phyloP scores from a whole-genome alignment of 306 rosid genomes.

The Fagus sylvatica region DNA sequence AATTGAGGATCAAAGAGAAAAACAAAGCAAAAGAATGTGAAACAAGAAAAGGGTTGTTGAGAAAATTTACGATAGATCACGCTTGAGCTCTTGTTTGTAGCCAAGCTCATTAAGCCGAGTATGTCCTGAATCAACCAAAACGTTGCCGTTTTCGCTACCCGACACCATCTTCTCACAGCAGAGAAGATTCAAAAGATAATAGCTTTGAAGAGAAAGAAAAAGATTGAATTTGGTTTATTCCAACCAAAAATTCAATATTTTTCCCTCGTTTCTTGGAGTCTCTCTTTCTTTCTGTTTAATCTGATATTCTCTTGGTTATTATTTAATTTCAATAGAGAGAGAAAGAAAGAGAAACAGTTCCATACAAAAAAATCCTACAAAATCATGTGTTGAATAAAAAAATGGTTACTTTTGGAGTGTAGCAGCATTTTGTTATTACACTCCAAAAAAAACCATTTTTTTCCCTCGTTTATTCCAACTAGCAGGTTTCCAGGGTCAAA shows the following conservation, averaged over 20 bases:
- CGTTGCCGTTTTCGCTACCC: constrained; percentile 26
- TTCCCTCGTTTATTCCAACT: too few species aligned
- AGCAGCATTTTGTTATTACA: not conserved
- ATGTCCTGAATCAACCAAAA: constrained; percentile 69
- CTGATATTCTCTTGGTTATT: too few species aligned
- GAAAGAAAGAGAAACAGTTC: not conserved
- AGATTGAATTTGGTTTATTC: not conserved
- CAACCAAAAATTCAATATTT: constrained; percentile 8
- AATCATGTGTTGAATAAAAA: not conserved
- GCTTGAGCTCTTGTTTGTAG: constrained; percentile 97
- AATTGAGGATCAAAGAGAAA: not conserved
- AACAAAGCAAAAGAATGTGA: not conserved
- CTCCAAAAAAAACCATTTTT: too few species aligned
- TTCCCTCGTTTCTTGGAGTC: too few species aligned
- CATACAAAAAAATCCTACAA: not conserved
- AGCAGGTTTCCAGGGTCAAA: not conserved
- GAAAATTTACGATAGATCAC: constrained; percentile 81
- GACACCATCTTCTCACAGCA: constrained; percentile 23
- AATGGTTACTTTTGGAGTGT: not conserved
- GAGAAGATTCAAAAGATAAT: not conserved
- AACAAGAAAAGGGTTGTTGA: not conserved
- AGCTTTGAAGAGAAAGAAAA: not conserved
- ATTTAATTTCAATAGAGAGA: too few species aligned
- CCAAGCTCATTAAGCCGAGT: constrained; percentile 90
- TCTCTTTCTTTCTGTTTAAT: not conserved